phyloP scores from a whole-genome alignment of 345 rosid genomes.

The Syzygium aqueum region DNA sequence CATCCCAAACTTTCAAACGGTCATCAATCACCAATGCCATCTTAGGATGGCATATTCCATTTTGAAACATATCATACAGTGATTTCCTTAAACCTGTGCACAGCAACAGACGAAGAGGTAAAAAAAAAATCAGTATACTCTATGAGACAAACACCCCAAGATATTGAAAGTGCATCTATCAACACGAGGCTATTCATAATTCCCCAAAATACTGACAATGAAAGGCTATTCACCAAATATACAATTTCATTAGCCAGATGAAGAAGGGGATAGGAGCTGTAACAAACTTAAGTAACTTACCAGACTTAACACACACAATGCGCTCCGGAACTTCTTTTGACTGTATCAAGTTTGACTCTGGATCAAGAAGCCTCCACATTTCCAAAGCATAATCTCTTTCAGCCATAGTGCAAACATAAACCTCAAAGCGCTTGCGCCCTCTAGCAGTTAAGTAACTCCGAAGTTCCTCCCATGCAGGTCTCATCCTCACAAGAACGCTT shows the following conservation, averaged over 20 bases:
- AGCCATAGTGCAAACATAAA: conserved; percentile 99
- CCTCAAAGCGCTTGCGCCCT: conserved; percentile 98
- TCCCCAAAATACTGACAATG: not conserved
- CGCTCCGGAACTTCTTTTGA: conserved; percentile 67
- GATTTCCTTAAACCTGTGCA: conserved; percentile 70
- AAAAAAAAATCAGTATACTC: not conserved
- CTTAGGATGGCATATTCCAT: conserved; percentile 90
- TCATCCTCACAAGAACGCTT: conserved; percentile 96
- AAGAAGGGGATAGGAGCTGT: not conserved
- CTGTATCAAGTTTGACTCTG: conserved; percentile 83
- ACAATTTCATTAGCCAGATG: not conserved
- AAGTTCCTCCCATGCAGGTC: conserved; percentile 99
- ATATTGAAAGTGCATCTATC: not conserved
- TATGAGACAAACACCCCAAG: not conserved
- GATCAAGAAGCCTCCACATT: conserved; percentile 99
- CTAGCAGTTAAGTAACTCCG: conserved; percentile 87
- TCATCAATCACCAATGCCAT: conserved; percentile 98
- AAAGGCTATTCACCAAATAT: not conserved
- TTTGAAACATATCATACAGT: conserved; percentile 78
- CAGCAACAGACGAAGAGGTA: not conserved
- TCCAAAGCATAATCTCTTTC: conserved; percentile 98
- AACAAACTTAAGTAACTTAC: conserved; percentile 24
- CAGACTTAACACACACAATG: conserved; percentile 92
- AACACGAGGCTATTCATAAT: not conserved
- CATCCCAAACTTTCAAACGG: conserved; percentile 97